Evolutionary conservation across 2,329 filamentous ascomycete genomes (phyloP), one percentile per base, ranked within the genome.

Genomic region (Alternaria angustiovoidea): DNA sequence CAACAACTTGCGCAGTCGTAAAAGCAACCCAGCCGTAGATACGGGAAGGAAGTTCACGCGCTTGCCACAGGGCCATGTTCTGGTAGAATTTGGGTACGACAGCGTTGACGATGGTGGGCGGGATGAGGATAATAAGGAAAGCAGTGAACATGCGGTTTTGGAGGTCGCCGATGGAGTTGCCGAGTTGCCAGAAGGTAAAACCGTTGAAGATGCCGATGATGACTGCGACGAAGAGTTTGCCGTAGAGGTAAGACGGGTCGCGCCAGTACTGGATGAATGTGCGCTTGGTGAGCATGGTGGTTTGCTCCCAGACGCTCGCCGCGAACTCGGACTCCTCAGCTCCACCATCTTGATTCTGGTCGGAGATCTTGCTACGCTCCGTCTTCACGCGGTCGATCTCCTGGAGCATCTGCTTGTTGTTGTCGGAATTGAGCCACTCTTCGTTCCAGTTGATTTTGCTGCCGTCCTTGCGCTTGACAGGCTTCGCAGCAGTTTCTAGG

Each of bases 21-120:
- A 94, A 94, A 0, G 91, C 90, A 34, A 91, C 78, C 89, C 91
- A 93, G 53, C 89, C 89, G 75, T 94, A 94, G 59, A 93, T 92
- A 20, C 90, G 85, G 4, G 86, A 89, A 1, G 91, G 91, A 16
- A 89, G 85, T 75, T 94, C 91, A 42, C 91, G 85, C 0, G 87
- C 86, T 78, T 91, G 86, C 89, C 90, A 94, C 3, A 94, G 81
- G 0, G 85, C 84, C 76, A 91, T 87, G 76, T 92, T 91, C 67
- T 84, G 82, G 77, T 89, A 91, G 83, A 93, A 94, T 67, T 91
- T 92, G n/a, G 91, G 89, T 1, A 93, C 85, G 2, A 92, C 86
- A 12, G 83, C 86, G 75, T 93, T 93, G 72, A 94, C 85, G 51
- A 93, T 83, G 24, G 89, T 89, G 0, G 90, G 88, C 0, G 90